A percentile compares a stretch with the other conserved stretches of the same genome.
Conservation (phyloP, 2,329 filamentous ascomycete species). For the Aspergillus puulaauensis region DNA sequence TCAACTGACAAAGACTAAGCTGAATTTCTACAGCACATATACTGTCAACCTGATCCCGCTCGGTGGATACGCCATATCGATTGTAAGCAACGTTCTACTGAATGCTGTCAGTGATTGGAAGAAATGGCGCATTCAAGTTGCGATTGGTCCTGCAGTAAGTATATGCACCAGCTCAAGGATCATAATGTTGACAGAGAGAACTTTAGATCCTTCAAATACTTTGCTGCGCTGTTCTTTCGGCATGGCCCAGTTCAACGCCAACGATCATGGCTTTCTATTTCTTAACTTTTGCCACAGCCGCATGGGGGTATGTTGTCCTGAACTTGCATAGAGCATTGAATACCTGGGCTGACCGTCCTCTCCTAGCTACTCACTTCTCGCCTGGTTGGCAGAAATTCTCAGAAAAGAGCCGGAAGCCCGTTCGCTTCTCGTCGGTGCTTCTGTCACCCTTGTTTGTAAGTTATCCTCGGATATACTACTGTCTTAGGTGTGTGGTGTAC, state of each 20-base stretch:
- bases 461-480: no score
- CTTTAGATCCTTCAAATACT: slow-evolving; percentile 7
- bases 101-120: slow-evolving; percentile 21
- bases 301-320: slow-evolving; percentile 9
- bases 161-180: not conserved
- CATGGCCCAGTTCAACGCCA: slow-evolving; percentile 9
- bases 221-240: slow-evolving; percentile 9
- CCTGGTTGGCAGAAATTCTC: slow-evolving; percentile 19
- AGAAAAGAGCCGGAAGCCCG: slow-evolving; percentile 18
- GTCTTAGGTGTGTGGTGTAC: not conserved
- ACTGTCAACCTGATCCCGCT: slow-evolving; percentile 21
- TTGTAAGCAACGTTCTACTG: slow-evolving; percentile 16
- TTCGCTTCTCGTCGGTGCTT: slow-evolving; percentile 17
- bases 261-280: slow-evolving; percentile 20
- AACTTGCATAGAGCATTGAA: not conserved
- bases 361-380: slow-evolving; percentile 14
- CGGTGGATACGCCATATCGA: slow-evolving; percentile 19
- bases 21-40: slow-evolving; percentile 13
- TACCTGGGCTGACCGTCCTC: not conserved
- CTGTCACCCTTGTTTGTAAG: slow-evolving; percentile 20
- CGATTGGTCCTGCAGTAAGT: slow-evolving; percentile 12
- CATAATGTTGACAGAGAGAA: not conserved
- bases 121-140: slow-evolving; percentile 18
- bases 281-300: slow-evolving; percentile 20
- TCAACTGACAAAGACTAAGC: not conserved